Conservation (phyloP, 116 monocot genomes). For the Zostera marina region DNA sequence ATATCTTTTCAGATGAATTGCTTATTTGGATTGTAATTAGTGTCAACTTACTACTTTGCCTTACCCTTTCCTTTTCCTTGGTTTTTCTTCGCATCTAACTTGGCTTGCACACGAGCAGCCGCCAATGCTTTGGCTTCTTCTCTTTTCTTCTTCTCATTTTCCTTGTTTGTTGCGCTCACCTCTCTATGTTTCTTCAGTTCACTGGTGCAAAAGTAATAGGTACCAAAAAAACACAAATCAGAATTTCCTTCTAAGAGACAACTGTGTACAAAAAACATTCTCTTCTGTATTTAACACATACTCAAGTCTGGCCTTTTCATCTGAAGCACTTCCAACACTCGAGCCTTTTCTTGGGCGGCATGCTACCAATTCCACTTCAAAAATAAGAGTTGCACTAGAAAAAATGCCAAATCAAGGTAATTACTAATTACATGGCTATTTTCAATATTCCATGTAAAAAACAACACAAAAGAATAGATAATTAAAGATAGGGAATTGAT, state of each 20-base stretch:
- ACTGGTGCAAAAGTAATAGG: slow-evolving; percentile 20
- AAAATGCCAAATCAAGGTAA: not conserved
- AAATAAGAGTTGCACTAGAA: slow-evolving; percentile 70
- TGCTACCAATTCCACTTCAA: slow-evolving; percentile 83
- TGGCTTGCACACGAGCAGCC: slow-evolving; percentile 88
- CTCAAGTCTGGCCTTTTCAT: slow-evolving; percentile 83
- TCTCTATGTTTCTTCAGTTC: slow-evolving; percentile 88
- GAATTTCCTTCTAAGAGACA: not conserved
- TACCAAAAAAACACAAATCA: not conserved
- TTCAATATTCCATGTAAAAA: not conserved
- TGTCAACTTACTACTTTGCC: slow-evolving; percentile 30
- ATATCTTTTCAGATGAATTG: too few species aligned
- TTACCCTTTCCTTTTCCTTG: slow-evolving; percentile 88
- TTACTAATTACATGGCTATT: not conserved
- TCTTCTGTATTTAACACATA: slow-evolving; percentile 19
- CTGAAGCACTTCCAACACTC: slow-evolving; percentile 37
- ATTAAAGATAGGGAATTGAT: not conserved
- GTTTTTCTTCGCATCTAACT: slow-evolving; percentile 77
- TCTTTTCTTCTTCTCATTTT: slow-evolving; percentile 83
- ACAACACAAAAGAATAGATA: not conserved
- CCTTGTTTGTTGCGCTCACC: slow-evolving; percentile 50
- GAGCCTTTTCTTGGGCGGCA: slow-evolving; percentile 85
- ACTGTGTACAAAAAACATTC: too few species aligned
- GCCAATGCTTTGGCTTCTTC: slow-evolving; percentile 94
- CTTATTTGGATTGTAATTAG: too few species aligned